phyloP scores from a whole-genome alignment of 1,139 yeast genomes.

The Barnettozyma hawaiiensis region DNA sequence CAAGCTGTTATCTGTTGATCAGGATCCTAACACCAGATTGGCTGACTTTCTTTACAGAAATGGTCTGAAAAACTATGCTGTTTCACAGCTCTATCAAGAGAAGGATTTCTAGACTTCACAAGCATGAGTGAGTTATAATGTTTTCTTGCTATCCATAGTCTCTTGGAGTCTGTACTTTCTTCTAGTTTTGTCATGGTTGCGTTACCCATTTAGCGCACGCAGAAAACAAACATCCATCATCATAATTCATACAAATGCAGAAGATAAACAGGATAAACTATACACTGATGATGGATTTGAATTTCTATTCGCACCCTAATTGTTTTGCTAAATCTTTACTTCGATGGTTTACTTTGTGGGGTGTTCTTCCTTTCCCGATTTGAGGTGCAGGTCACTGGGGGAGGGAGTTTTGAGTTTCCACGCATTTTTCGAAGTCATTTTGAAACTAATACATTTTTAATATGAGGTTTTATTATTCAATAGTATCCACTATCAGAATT shows the following conservation, averaged over 20 bases:
- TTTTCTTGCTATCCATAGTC: background rate
- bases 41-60: constrained; percentile 13
- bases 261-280: background rate
- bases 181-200: background rate
- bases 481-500: no score
- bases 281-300: background rate
- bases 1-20: constrained; percentile 5
- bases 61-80: constrained; percentile 12
- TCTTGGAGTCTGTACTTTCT: background rate
- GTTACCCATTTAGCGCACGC: background rate
- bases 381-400: background rate
- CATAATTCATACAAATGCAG: background rate
- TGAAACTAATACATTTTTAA: background rate
- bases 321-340: background rate
- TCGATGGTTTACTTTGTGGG: background rate
- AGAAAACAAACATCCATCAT: background rate
- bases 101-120: background rate
- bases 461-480: no score
- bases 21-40: constrained; percentile 11
- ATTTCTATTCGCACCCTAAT: background rate
- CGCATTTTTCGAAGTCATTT: no score
- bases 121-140: no score
- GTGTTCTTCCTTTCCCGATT: background rate
- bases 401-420: no score
- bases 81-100: constrained; percentile 6